These are phyloP conservation scores for Kodamaea neixiangensis DNA, from an alignment of 805 yeast species.

Conservation along the genomic window DNA sequence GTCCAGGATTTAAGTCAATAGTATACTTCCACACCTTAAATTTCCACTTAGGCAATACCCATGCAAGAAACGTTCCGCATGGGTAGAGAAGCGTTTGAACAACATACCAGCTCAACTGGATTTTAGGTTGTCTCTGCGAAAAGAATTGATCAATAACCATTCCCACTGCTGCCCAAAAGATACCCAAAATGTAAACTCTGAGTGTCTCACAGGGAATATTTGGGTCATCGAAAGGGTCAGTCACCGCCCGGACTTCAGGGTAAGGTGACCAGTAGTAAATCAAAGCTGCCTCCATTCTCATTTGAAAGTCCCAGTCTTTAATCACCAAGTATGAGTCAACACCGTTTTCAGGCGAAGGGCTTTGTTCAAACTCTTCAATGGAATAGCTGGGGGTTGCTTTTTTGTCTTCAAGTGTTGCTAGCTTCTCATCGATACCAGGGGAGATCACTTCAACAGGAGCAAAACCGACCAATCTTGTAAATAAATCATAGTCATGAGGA, in stretches of 20 bases:
- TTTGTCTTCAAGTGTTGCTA: not conserved
- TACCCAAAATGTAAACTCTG: slow-evolving; percentile 55
- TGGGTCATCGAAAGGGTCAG: slow-evolving; percentile 56
- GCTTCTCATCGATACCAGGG: not conserved
- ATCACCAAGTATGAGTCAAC: slow-evolving; percentile 4
- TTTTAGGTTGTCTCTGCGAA: slow-evolving; percentile 53
- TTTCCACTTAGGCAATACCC: slow-evolving; percentile 38
- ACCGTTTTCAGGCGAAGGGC: not conserved
- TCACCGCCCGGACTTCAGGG: slow-evolving; percentile 37
- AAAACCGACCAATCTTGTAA: slow-evolving; percentile 20
- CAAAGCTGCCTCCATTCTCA: slow-evolving; percentile 38
- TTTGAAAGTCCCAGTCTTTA: slow-evolving; percentile 37
- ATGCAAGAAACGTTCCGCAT: slow-evolving; percentile 38
- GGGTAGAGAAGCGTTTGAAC: slow-evolving; percentile 50
- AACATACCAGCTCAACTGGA: slow-evolving; percentile 44
- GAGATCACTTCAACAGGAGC: not conserved
- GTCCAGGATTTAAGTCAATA: slow-evolving; percentile 57
- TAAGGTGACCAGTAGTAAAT: slow-evolving; percentile 44
- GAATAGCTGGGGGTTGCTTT: not conserved
- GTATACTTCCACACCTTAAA: slow-evolving; percentile 32
- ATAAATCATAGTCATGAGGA: slow-evolving; percentile 32
- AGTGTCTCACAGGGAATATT: slow-evolving; percentile 50
- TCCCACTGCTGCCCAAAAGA: slow-evolving; percentile 56
- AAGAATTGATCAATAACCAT: slow-evolving; percentile 58
- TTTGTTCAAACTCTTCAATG: not conserved